Evolutionary conservation across 495 filamentous ascomycete species (phyloP).

Genomic region (Aspergillus panamensis): DNA sequence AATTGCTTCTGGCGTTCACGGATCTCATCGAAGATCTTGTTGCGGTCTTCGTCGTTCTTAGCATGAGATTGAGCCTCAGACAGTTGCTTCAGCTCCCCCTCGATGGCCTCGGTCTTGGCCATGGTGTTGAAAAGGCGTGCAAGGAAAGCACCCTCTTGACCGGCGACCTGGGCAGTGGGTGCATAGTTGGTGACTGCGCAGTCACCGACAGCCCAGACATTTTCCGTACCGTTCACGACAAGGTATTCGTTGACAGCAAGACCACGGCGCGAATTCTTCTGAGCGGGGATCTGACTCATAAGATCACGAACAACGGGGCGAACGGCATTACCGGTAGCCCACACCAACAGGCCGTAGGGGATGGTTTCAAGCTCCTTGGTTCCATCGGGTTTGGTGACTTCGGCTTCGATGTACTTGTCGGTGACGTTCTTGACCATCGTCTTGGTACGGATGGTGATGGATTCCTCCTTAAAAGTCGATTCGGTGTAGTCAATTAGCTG

Average conservation of each 20-base stretch:
- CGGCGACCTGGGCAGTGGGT: slow-evolving; percentile 93
- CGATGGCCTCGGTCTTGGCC: slow-evolving; percentile 81
- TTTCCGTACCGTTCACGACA: slow-evolving; percentile 92
- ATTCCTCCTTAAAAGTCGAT: slow-evolving; percentile 97
- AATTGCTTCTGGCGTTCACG: slow-evolving; percentile 80
- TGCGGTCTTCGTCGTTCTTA: slow-evolving; percentile 52
- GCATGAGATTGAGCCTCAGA: slow-evolving; percentile 63
- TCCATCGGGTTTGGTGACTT: slow-evolving; percentile 81
- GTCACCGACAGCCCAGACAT: slow-evolving; percentile 90
- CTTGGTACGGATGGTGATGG: slow-evolving; percentile 94
- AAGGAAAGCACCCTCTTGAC: slow-evolving; percentile 94
- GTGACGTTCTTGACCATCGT: slow-evolving; percentile 98
- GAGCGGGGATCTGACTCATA: slow-evolving; percentile 86
- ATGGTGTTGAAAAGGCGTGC: slow-evolving; percentile 97
- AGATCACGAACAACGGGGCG: slow-evolving; percentile 85
- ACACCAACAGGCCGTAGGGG: slow-evolving; percentile 94
- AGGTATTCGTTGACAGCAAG: slow-evolving; percentile 97
- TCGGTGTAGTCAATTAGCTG: slow-evolving; percentile 99
- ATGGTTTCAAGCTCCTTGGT: slow-evolving; percentile 74
- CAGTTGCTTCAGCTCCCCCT: slow-evolving; percentile 62
- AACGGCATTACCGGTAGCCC: slow-evolving; percentile 96
- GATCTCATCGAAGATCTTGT: slow-evolving; percentile 64
- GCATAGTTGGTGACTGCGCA: slow-evolving; percentile 96
- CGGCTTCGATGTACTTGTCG: slow-evolving; percentile 90
- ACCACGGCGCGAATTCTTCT: slow-evolving; percentile 91